Percentiles rank a stretch among this genome's conserved stretches.
Evolutionary conservation across 371 early-diverging fungal genomes (phyloP).

Genomic region (Mortierella sp.): DNA sequence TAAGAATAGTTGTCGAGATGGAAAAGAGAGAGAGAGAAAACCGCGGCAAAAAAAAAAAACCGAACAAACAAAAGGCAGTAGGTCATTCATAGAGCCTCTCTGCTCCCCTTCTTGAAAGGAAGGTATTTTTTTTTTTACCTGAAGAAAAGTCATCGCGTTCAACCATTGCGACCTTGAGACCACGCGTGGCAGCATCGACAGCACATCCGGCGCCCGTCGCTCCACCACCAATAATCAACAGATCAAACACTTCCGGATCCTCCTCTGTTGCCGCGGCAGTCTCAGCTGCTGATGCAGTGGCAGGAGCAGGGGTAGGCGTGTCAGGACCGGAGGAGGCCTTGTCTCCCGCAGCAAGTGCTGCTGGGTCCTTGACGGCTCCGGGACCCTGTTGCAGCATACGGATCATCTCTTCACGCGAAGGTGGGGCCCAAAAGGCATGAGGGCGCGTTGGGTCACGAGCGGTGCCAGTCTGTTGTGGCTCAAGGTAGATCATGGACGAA

Average conservation of each 20-base stretch:
- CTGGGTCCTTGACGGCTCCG: slow-evolving; percentile 59
- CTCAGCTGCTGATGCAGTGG: slow-evolving; percentile 13
- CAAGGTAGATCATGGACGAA: slow-evolving; percentile 48
- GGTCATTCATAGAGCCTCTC: no score
- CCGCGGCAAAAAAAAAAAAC: no score
- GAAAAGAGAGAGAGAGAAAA: slow-evolving; percentile 5
- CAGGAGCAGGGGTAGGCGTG: neutral
- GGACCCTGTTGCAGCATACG: slow-evolving; percentile 64
- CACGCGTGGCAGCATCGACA: slow-evolving; percentile 97
- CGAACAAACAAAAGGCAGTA: no score
- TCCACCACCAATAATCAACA: slow-evolving; percentile 98
- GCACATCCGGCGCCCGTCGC: slow-evolving; percentile 98
- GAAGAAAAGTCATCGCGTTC: slow-evolving; percentile 98
- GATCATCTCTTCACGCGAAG: slow-evolving; percentile 78
- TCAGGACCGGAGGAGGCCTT: neutral
- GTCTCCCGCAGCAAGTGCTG: slow-evolving; percentile 30
- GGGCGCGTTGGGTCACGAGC: slow-evolving; percentile 51
- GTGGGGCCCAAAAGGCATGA: slow-evolving; percentile 77
- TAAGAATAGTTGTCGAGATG: neutral
- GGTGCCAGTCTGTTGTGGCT: slow-evolving; percentile 26
- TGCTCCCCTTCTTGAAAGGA: no score
- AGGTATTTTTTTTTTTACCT: no score
- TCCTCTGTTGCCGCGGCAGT: slow-evolving; percentile 7
- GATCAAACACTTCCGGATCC: slow-evolving; percentile 78
- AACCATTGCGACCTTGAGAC: slow-evolving; percentile 96